phyloP scores from a whole-genome alignment of 2,329 filamentous ascomycete genomes.

The Cytospora mali region DNA sequence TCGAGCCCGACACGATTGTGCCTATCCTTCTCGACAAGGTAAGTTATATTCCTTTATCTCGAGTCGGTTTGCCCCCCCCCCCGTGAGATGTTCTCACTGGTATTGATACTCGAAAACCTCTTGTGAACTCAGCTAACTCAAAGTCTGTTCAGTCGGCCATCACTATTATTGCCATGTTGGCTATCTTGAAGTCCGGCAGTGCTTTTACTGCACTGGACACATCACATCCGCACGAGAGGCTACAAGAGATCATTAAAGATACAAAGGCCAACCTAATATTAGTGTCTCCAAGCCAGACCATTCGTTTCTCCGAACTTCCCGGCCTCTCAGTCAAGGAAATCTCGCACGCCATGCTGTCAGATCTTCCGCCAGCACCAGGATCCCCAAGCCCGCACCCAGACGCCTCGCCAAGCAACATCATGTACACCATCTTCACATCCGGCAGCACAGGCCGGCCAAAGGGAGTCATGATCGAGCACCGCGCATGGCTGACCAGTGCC shows the following conservation, averaged over 20 bases:
- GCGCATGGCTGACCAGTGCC: too few species aligned
- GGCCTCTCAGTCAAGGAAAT: too few species aligned
- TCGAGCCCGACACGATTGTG: conserved; percentile 7
- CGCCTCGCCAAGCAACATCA: neutral
- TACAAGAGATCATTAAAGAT: neutral
- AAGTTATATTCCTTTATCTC: too few species aligned
- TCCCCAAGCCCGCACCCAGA: neutral
- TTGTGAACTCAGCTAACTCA: neutral
- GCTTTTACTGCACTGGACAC: conserved; percentile 36
- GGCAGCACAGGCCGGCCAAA: conserved; percentile 58
- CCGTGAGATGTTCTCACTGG: too few species aligned
- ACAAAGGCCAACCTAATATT: neutral
- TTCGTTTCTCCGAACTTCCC: too few species aligned
- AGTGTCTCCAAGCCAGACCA: neutral
- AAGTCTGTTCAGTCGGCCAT: conserved; percentile 9
- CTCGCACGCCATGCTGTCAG: neutral
- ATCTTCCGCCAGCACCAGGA: too few species aligned
- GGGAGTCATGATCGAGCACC: conserved; percentile 46
- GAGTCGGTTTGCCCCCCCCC: too few species aligned
- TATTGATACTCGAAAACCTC: neutral
- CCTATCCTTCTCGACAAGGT: conserved; percentile 16
- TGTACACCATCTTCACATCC: conserved; percentile 54
- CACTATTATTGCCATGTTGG: conserved; percentile 25
- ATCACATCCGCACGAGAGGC: conserved; percentile 33
- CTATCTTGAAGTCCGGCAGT: conserved; percentile 24